These are phyloP conservation scores for Ensete glaucum DNA, from an alignment of 176 grass and related monocot species.

Conservation along the genomic window DNA sequence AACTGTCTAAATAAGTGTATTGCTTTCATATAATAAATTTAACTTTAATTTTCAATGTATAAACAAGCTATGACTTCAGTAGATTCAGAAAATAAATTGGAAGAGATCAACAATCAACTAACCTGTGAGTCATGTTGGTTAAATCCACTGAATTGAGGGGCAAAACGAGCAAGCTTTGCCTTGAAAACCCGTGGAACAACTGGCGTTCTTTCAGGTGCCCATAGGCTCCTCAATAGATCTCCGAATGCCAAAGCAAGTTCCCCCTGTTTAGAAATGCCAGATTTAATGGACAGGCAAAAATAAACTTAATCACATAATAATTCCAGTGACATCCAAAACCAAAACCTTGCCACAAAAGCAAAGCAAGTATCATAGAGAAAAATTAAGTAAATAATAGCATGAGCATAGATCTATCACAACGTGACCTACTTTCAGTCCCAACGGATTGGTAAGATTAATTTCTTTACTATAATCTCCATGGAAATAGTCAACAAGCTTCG, in stretches of 20 bases:
- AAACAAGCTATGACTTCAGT: background rate
- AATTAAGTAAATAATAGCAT: background rate
- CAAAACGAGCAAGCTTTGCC: conserved; percentile 76
- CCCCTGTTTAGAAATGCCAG: conserved; percentile 46
- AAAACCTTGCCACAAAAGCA: background rate
- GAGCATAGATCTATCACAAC: background rate
- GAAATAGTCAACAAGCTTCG: conserved; percentile 84
- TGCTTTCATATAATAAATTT: background rate
- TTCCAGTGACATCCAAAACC: background rate
- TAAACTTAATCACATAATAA: background rate
- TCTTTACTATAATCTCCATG: conserved; percentile 73
- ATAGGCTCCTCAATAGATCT: conserved; percentile 70
- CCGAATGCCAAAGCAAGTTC: conserved; percentile 97
- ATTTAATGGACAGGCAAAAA: background rate
- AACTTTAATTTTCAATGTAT: background rate
- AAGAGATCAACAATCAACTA: conserved; percentile 13
- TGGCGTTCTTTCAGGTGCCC: conserved; percentile 47
- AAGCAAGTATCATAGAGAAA: background rate
- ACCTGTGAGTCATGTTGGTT: conserved; percentile 99
- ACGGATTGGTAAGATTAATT: conserved; percentile 73
- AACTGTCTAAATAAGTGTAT: background rate
- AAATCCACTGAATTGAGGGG: conserved; percentile 86
- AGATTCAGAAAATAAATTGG: background rate
- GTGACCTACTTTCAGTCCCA: conserved; percentile 80
- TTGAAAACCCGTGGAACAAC: conserved; percentile 73